These are phyloP conservation scores for Suillus variegatus DNA, from an alignment of 768 basidiomycete genomes.

Conservation along the genomic window DNA sequence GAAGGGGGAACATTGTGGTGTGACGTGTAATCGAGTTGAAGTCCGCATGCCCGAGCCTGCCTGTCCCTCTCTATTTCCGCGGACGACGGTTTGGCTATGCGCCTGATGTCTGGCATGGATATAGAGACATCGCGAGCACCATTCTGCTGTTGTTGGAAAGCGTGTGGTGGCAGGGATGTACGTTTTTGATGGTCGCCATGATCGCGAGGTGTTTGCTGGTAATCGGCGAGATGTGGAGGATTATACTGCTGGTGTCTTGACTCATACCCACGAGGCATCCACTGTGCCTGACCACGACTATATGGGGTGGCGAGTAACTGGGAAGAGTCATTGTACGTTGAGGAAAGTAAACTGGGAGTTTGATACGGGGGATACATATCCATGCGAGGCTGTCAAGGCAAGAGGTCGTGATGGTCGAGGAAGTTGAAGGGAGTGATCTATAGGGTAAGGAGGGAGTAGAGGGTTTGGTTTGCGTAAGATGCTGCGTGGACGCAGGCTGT, in stretches of 20 bases:
- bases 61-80: slow-evolving; percentile 31
- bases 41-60: slow-evolving; percentile 28
- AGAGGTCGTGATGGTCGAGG: slow-evolving; percentile 7
- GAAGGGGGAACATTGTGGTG: slow-evolving; percentile 2
- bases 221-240: slow-evolving; percentile 8
- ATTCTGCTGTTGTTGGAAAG: slow-evolving; percentile 14
- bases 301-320: slow-evolving; percentile 21
- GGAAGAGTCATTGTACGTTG: slow-evolving; percentile 19
- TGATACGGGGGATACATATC: slow-evolving; percentile 8
- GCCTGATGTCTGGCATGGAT: slow-evolving; percentile 23
- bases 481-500: slow-evolving; percentile 15
- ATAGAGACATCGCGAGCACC: slow-evolving; percentile 15
- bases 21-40: slow-evolving; percentile 6
- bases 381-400: slow-evolving; percentile 14
- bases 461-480: slow-evolving; percentile 20
- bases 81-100: slow-evolving; percentile 21
- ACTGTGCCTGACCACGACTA: slow-evolving; percentile 10
- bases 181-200: slow-evolving; percentile 13
- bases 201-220: slow-evolving; percentile 17
- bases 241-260: slow-evolving; percentile 16
- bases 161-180: slow-evolving; percentile 17
- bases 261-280: slow-evolving; percentile 23
- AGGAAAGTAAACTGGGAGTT: slow-evolving; percentile 26
- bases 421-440: slow-evolving; percentile 10
- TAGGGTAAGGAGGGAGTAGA: background rate